Conservation (phyloP, 495 filamentous ascomycete genomes). For the Trichoderma gamsii region DNA sequence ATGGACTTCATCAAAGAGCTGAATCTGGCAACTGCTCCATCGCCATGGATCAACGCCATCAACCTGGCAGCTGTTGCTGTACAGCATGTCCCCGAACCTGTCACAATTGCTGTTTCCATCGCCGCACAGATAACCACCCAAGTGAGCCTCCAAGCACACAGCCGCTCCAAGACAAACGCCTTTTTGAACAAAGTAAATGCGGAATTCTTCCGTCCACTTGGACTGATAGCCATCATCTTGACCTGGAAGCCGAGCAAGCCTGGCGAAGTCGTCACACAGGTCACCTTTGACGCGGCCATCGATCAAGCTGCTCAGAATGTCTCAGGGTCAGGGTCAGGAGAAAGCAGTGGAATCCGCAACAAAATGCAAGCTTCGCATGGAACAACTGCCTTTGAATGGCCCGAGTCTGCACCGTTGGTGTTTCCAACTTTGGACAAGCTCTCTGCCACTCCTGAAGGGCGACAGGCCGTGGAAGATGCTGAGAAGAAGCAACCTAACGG, state of each 20-base stretch:
- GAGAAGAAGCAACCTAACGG: conserved; percentile 32
- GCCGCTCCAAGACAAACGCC: conserved; percentile 40
- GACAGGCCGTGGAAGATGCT: conserved; percentile 20
- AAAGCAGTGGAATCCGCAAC: conserved; percentile 20
- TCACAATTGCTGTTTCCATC: conserved; percentile 38
- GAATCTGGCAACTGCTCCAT: conserved; percentile 36
- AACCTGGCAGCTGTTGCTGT: conserved; percentile 37
- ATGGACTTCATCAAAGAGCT: conserved; percentile 49
- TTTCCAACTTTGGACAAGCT: conserved; percentile 48
- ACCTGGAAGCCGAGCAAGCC: conserved; percentile 46
- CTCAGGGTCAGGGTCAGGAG: conserved; percentile 28
- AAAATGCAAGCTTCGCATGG: conserved; percentile 40
- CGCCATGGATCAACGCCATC: conserved; percentile 38
- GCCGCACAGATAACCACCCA: conserved; percentile 33
- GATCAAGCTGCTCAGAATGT: conserved; percentile 18
- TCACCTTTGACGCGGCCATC: conserved; percentile 29
- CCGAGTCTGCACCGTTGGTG: conserved; percentile 48
- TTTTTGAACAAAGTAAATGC: conserved; percentile 52
- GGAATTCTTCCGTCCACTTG: conserved; percentile 50
- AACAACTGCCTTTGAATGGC: conserved; percentile 41
- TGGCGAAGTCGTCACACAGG: conserved; percentile 21
- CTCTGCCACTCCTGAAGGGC: conserved; percentile 18
- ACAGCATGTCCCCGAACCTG: conserved; percentile 33
- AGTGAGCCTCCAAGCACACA: conserved; percentile 38
- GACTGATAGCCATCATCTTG: conserved; percentile 54